Percentiles rank a stretch among this genome's conserved stretches.
Conservation (phyloP, 305 asterid species). For the Fraxinus greggii region DNA sequence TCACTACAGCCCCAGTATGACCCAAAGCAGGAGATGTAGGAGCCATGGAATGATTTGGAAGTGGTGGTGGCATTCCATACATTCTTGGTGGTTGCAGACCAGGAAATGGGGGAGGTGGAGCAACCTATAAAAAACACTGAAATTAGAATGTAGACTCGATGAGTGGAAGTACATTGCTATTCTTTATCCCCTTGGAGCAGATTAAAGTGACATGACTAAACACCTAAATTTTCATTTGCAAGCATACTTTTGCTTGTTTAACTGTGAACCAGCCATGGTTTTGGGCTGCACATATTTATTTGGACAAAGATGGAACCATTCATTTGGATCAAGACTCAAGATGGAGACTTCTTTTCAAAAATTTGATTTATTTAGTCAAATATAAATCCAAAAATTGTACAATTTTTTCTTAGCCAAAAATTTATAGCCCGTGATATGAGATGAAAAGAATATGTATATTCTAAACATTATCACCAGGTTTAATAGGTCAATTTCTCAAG, state of each 20-base stretch:
- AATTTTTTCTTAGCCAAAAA: background rate
- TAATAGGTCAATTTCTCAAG: background rate
- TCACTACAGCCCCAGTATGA: constrained; percentile 41
- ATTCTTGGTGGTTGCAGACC: constrained; percentile 70
- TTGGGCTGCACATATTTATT: background rate
- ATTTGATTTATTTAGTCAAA: background rate
- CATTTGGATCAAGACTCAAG: background rate
- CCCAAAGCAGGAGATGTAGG: constrained; percentile 42
- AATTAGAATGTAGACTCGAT: constrained; percentile 25
- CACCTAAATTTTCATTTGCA: constrained; percentile 13
- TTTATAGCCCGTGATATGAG: background rate
- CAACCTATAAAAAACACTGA: constrained; percentile 49
- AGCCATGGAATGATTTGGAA: constrained; percentile 66
- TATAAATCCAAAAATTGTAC: background rate
- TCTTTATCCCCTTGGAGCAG: background rate
- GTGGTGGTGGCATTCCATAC: constrained; percentile 76
- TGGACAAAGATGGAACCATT: background rate
- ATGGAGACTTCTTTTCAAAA: background rate
- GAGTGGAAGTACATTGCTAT: background rate
- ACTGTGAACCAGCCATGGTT: background rate
- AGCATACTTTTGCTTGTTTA: constrained; percentile 15
- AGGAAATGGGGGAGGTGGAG: constrained; percentile 56
- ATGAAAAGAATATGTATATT: background rate
- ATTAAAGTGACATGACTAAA: constrained; percentile 17
- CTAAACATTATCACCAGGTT: background rate